A percentile compares a stretch with the other conserved stretches of the same genome.
Conservation (phyloP, 192 early-diverging fungal genomes). For the Neocallimastix lanati region DNA sequence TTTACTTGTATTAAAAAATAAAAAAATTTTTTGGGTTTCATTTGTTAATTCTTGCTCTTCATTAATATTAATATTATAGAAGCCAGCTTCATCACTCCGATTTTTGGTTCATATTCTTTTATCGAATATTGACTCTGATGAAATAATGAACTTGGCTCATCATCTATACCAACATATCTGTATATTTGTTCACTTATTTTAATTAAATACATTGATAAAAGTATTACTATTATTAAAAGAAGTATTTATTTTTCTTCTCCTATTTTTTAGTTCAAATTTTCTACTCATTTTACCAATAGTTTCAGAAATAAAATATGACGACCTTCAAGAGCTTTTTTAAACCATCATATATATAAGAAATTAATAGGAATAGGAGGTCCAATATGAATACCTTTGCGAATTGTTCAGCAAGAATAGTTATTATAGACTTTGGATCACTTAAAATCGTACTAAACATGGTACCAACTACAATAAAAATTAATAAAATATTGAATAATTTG, state of each 20-base stretch:
- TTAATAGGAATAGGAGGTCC: background rate
- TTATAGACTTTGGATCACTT: conserved; percentile 36
- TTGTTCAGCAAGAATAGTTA: conserved; percentile 31
- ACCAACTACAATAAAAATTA: conserved; percentile 55
- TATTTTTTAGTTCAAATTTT: background rate
- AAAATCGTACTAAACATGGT: conserved; percentile 44
- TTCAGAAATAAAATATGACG: background rate
- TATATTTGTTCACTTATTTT: background rate
- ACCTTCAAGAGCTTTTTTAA: background rate
- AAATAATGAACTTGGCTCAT: background rate
- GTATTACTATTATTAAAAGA: background rate
- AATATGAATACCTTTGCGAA: background rate
- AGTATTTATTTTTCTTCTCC: background rate
- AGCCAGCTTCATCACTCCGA: background rate
- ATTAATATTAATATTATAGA: background rate
- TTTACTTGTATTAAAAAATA: too few species aligned
- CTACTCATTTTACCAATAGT: background rate
- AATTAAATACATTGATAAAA: background rate
- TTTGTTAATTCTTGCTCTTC: background rate
- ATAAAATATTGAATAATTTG: conserved; percentile 52
- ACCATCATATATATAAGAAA: background rate
- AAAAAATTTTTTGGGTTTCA: too few species aligned
- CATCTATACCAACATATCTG: background rate
- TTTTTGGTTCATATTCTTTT: background rate
- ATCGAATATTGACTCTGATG: background rate